Evolutionary conservation across 257 asterid species (phyloP), one percentile per base, ranked within the genome.

Genomic region (Jacaranda mimosifolia): DNA sequence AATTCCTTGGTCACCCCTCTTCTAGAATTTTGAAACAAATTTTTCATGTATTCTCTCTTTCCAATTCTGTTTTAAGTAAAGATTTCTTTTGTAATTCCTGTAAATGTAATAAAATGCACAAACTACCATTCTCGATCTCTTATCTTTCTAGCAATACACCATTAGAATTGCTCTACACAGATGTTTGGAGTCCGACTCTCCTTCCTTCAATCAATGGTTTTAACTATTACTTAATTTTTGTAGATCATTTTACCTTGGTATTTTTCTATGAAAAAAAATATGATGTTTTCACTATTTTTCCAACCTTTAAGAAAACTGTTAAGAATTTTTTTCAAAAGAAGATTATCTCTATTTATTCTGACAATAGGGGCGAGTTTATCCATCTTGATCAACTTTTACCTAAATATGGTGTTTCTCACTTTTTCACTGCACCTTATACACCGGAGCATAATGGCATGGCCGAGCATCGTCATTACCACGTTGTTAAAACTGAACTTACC

Each of bases 241-340:
- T 80, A 8, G 77, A 80, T 21, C 72, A 67, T 12, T 80, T 5
- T 6, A 80, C 73, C 52, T 0, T 80, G 67, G 80, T 18, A 74
- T 9, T 75, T 21, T 40, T 73, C 80, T 1, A 38, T 80, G 17
- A 26, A 42, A 9, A 17, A 4, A 80, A 74, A 42, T 66, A 59
- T 18, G 66, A 59, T 6, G 70, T 74, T 13, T 13, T 32, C 3
- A 7, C 1, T 3, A 63, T 73, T 6, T 19, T 57, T 72, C 58
- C 17, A 0, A 38, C 40, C 39, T 72, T 38, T 5, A 72, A 72
- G 40, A 36, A 7, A 14, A 7, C 56, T 2, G 57, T 72, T 1
- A 58, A 46, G 7, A 7, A 4, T 0, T 46, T 46, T 46, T 46
- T 46, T 3, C 52, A 46, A 46, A 46, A 46, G 13, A 7, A 6